phyloP scores from a whole-genome alignment of 1,284 basidiomycete species.

The Boletellus deceptivus region DNA sequence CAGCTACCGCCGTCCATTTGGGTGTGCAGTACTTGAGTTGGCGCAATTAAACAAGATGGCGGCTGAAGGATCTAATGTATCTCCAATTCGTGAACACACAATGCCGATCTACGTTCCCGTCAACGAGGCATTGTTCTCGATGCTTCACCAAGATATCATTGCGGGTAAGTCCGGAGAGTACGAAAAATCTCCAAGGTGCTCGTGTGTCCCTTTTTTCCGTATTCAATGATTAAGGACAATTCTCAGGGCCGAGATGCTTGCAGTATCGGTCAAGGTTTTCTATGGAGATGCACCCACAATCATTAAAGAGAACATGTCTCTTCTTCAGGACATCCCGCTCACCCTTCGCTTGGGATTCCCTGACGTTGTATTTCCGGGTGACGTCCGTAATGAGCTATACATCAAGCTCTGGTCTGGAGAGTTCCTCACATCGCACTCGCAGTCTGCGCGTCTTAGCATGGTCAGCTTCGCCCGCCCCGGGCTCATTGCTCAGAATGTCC shows the following conservation, averaged over 20 bases:
- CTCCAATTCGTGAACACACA: slow-evolving; percentile 67
- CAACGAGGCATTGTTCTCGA: slow-evolving; percentile 87
- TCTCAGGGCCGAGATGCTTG: slow-evolving; percentile 77
- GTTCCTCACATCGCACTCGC: slow-evolving; percentile 59
- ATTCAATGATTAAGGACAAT: slow-evolving; percentile 9
- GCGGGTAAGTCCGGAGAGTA: slow-evolving; percentile 77
- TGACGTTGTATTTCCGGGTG: slow-evolving; percentile 93
- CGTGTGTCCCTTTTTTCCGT: slow-evolving; percentile 2
- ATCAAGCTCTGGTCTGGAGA: slow-evolving; percentile 92
- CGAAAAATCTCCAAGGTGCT: slow-evolving; percentile 79
- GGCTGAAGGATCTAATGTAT: slow-evolving; percentile 58
- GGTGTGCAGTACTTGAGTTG: slow-evolving; percentile 89
- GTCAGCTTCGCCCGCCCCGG: slow-evolving; percentile 59
- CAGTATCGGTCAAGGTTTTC: slow-evolving; percentile 88
- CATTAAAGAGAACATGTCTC: slow-evolving; percentile 80
- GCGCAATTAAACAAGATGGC: slow-evolving; percentile 71
- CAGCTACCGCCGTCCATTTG: slow-evolving; percentile 86
- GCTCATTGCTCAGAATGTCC: slow-evolving; percentile 67
- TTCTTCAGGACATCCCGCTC: slow-evolving; percentile 81
- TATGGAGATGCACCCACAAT: slow-evolving; percentile 78
- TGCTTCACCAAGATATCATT: slow-evolving; percentile 94
- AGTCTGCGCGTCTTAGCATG: slow-evolving; percentile 55
- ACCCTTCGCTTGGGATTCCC: slow-evolving; percentile 94
- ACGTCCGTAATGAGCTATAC: slow-evolving; percentile 92
- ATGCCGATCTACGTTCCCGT: slow-evolving; percentile 89